Base-by-base conservation (phyloP, 1,284 basidiomycete genomes). In the Fistulinella staudtii region DNA sequence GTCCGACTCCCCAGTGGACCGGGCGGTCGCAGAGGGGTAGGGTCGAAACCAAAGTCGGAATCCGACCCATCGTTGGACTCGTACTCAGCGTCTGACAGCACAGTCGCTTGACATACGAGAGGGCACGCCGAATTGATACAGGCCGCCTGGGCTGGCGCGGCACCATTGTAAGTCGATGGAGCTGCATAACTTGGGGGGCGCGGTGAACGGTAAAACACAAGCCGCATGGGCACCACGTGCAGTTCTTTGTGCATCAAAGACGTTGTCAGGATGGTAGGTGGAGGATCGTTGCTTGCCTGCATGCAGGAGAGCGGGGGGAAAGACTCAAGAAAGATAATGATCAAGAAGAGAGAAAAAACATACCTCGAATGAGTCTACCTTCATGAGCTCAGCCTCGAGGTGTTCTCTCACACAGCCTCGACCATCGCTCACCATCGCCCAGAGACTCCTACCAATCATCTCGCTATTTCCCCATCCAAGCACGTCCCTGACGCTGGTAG, bases 401-500 rank as follows among this genome's bases (percentile, higher is more conserved):
- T 11, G 45, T 21, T 49, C 45, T 36, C 45, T 47, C 35, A 51
- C 31, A 36, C 40, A 36, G 29, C 30, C 35, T 42, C 45, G 48
- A 41, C 45, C 39, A 52, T 60, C 67, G 29, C 57, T 57, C 37
- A 73, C 50, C 50, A 89, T 68, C 53, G 80, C 71, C 55, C 71
- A 69, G 42, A 89, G 61, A 36, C 73, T 72, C 64, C 79, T 74
- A 48, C 87, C 87, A 45, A 88, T 73, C 28, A 89, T 66, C 59
- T 89, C 87, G 36, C 77, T 75, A 6, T 79, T 72, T 43, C 77
- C 75, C 75, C 83, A 86, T 30, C 84, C 83, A 8, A 87, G 71
- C 3, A 86, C 68, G 36, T 76, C 72, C 42, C 68, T 64, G 37
- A 79, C 71, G 6, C 70, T 73, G 8, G 66, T 58, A 22, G 77